These are phyloP conservation scores for Candida argentea DNA, from an alignment of 805 yeast species.

Conservation along the genomic window DNA sequence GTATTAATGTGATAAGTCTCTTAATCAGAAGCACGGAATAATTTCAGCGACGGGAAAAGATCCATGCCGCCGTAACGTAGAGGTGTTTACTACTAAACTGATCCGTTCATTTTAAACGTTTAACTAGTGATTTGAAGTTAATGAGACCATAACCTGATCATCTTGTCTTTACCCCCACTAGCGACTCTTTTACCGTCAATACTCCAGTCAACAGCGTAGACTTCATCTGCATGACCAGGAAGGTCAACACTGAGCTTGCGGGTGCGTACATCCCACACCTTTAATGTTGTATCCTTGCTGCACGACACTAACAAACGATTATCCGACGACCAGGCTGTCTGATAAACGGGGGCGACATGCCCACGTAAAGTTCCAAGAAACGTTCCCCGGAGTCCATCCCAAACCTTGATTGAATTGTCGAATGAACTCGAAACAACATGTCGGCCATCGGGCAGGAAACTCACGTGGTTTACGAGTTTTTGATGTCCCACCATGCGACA, in stretches of 20 bases:
- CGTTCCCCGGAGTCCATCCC: conserved; percentile 93
- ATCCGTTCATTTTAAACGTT: no score
- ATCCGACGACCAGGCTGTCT: conserved; percentile 96
- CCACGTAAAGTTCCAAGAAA: conserved; percentile 88
- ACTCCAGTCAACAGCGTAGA: conserved; percentile 97
- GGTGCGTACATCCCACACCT: conserved; percentile 92
- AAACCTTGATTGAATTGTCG: conserved; percentile 87
- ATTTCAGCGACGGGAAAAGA: no score
- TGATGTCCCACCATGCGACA: conserved; percentile 97
- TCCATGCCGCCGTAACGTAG: no score
- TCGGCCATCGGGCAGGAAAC: conserved; percentile 93
- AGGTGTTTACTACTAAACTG: no score
- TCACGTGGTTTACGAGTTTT: conserved; percentile 89
- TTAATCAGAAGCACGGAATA: no score
- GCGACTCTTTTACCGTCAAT: conserved; percentile 88
- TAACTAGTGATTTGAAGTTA: conserved; percentile 14
- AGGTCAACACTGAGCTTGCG: conserved; percentile 77
- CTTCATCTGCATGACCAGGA: conserved; percentile 95
- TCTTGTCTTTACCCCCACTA: conserved; percentile 97
- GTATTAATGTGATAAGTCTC: no score
- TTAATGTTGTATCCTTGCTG: conserved; percentile 91
- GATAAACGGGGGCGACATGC: conserved; percentile 96
- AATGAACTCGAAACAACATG: conserved; percentile 86
- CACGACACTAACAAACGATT: conserved; percentile 84
- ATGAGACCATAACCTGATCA: conserved; percentile 90